Percentiles rank a stretch among this genome's conserved stretches.
Evolutionary conservation across 2,329 filamentous ascomycete species (phyloP).

Genomic region (Aureobasidium sp.): DNA sequence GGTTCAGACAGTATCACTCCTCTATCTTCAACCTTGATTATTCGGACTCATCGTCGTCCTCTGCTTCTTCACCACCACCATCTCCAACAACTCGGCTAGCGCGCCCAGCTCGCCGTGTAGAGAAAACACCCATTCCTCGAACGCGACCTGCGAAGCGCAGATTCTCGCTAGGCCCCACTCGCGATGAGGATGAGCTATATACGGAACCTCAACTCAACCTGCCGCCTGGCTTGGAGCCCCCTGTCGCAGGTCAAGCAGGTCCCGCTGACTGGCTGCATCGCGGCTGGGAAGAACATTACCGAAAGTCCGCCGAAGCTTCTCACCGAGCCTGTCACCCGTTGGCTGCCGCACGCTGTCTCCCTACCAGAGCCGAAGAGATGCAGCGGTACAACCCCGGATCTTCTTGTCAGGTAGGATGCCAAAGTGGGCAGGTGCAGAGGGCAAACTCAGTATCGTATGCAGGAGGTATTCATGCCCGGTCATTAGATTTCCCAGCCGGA

Average conservation of each 20-base stretch:
- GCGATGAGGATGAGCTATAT: background rate
- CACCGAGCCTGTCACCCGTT: background rate
- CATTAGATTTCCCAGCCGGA: too few relatives aligned
- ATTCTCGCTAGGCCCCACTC: background rate
- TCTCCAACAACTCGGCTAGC: background rate
- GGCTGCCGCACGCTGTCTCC: background rate
- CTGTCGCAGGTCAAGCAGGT: background rate
- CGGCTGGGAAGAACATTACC: slow-evolving; percentile 1
- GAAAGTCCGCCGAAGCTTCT: background rate
- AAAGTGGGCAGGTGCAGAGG: too few relatives aligned
- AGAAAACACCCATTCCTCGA: background rate
- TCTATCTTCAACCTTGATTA: background rate
- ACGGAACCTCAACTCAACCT: background rate
- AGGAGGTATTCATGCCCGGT: too few relatives aligned
- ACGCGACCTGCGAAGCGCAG: background rate
- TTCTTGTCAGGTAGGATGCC: background rate
- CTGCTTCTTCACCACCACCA: background rate
- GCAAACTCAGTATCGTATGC: too few relatives aligned
- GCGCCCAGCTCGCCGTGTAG: background rate
- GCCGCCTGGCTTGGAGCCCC: background rate
- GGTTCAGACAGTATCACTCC: background rate
- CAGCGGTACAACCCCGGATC: background rate
- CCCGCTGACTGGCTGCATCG: background rate
- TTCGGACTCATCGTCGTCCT: background rate
- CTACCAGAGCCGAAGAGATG: background rate